These are phyloP conservation scores for Dothideomycetidae sp. DNA, from an alignment of 2,329 filamentous ascomycete species.

Conservation along the genomic window DNA sequence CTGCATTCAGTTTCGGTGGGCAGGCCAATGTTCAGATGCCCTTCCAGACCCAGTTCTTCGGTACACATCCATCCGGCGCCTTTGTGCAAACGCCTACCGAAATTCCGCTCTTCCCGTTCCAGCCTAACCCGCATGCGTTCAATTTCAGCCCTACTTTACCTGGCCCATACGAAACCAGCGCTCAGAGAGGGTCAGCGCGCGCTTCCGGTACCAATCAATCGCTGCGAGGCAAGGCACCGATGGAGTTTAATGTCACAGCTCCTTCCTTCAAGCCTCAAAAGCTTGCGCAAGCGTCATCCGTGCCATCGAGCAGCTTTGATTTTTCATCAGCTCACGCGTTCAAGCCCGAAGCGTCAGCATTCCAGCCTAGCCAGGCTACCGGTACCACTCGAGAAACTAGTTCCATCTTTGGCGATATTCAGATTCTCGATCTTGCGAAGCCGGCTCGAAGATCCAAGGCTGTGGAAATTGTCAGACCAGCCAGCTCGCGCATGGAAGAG, in stretches of 20 bases:
- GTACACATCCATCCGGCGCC: conserved; percentile 1
- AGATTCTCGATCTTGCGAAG: conserved; percentile 54
- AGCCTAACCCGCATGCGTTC: conserved; percentile 58
- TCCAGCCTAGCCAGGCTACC: conserved; percentile 18
- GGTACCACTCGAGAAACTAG: conserved; percentile 24
- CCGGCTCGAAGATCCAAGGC: conserved; percentile 64
- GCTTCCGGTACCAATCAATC: too few relatives aligned
- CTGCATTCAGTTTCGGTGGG: conserved; percentile 3
- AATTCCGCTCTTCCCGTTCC: conserved; percentile 1
- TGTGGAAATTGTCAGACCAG: conserved; percentile 55
- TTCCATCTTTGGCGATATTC: conserved; percentile 28
- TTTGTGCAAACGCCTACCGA: conserved; percentile 2
- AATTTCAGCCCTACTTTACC: conserved; percentile 49
- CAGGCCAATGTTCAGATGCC: conserved; percentile 1
- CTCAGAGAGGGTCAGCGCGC: conserved; percentile 16
- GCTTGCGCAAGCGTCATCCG: conserved; percentile 7
- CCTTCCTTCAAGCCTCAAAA: conserved; percentile 24
- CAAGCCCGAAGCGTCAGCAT: conserved; percentile 16
- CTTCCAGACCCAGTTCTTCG: conserved; percentile 6
- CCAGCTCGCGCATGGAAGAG: conserved; percentile 14
- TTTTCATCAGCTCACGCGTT: conserved; percentile 22
- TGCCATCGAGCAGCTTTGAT: conserved; percentile 23
- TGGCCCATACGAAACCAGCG: conserved; percentile 9
- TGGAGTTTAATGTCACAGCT: conserved; percentile 46
- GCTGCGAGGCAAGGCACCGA: too few relatives aligned